A percentile compares a stretch with the other conserved stretches of the same genome.
Evolutionary conservation across 2,329 filamentous ascomycete species (phyloP).

Genomic region (Apiospora saccharicola): DNA sequence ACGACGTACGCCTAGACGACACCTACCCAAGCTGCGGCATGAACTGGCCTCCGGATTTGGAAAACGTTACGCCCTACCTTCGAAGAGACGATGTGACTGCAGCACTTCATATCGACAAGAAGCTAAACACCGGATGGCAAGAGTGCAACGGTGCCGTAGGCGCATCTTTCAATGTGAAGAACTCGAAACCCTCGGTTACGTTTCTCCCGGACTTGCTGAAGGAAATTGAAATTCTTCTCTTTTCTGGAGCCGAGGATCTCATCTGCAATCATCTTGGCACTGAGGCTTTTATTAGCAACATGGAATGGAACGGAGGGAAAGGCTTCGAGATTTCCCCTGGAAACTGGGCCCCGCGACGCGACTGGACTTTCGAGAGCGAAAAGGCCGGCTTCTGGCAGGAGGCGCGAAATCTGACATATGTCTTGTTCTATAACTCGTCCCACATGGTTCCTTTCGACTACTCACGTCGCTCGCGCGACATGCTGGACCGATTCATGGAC

Average conservation of each 20-base stretch:
- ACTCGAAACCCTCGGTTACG: conserved; percentile 76
- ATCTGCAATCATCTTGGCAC: conserved; percentile 98
- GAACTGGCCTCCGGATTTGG: conserved; percentile 95
- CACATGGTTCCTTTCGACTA: conserved; percentile 99
- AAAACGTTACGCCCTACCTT: conserved; percentile 81
- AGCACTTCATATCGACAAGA: conserved; percentile 82
- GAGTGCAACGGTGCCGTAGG: conserved; percentile 88
- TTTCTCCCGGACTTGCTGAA: conserved; percentile 81
- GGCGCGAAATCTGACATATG: conserved; percentile 93
- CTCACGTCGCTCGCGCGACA: conserved; percentile 85
- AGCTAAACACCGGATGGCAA: conserved; percentile 87
- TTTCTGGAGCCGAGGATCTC: conserved; percentile 91
- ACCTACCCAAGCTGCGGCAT: conserved; percentile 86
- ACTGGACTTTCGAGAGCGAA: conserved; percentile 94
- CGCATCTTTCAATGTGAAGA: conserved; percentile 70
- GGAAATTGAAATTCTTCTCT: conserved; percentile 81
- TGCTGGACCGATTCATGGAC: conserved; percentile 95
- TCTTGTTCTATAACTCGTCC: conserved; percentile 92
- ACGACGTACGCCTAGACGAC: conserved; percentile 89
- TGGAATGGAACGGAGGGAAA: conserved; percentile 90
- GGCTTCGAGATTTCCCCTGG: conserved; percentile 90
- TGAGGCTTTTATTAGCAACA: conserved; percentile 86
- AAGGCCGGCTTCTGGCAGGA: conserved; percentile 91
- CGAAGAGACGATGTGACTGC: conserved; percentile 78
- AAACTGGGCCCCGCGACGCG: conserved; percentile 87